Evolutionary conservation across 345 rosid species (phyloP), one percentile per base, ranked within the genome.

Genomic region (Draba incana): DNA sequence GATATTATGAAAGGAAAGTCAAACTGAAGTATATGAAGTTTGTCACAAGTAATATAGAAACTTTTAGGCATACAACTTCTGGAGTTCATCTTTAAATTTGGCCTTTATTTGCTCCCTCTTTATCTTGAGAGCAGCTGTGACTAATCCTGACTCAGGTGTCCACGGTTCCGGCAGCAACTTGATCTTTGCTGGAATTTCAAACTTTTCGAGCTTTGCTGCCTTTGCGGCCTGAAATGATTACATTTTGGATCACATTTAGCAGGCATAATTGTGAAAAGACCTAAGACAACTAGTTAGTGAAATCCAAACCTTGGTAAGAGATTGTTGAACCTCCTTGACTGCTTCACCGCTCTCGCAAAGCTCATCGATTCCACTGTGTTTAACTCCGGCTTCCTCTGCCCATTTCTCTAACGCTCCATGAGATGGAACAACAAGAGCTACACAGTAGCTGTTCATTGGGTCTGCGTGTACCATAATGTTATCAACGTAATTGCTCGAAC

Each of bases 131-230:
- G 97, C 68, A 33, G 85, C 89, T 5, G 89, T 90, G 41, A 90
- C 95, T 57, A 90, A 67, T 10, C 95, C 94, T 0, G 89, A 81
- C 49, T 90, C 90, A 0, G 97, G 98, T 50, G 97, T 88, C 98
- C 96, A 90, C 13, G 84, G 85, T 16, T 90, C 93, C 0, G 92
- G 69, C 20, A 92, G 6, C 82, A 90, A 62, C 78, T 82, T 92
- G 27, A 92, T 80, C 87, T 83, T 92, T 31, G 81, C 81, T 8
- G 98, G 98, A 33, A 76, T 62, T 74, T 92, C 98, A 75, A 88
- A 85, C 67, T 86, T 92, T 68, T 84, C 88, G 50, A 92, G 72
- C 59, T 81, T 84, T 60, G 92, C 84, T 3, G 64, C 80, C 64
- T 81, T 90, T 10, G 74, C 96, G 3, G 81, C 92, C 97, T 92